Conservation (phyloP, 2,329 filamentous ascomycete genomes). For the Juglanconis oblonga region DNA sequence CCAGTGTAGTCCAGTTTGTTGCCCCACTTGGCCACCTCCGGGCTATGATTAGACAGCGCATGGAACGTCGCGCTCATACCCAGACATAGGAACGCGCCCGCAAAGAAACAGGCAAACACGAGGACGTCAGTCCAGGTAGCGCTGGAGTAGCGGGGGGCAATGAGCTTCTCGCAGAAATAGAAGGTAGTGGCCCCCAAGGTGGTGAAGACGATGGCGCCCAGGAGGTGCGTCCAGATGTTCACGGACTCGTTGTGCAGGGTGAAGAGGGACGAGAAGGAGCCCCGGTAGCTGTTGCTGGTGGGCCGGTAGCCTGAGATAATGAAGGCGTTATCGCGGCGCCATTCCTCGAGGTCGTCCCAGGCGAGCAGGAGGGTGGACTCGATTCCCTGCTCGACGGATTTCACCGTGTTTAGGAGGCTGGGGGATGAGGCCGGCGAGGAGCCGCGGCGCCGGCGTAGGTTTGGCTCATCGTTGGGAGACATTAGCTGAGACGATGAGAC, state of each 20-base stretch:
- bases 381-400: slow-evolving; percentile 37
- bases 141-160: slow-evolving; percentile 64
- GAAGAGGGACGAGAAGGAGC: slow-evolving; percentile 45
- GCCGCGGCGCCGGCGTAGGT: slow-evolving; percentile 10
- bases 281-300: slow-evolving; percentile 44
- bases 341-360: slow-evolving; percentile 57
- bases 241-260: slow-evolving; percentile 59
- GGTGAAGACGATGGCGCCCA: slow-evolving; percentile 63
- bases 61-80: slow-evolving; percentile 86
- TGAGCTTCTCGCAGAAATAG: slow-evolving; percentile 47
- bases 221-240: slow-evolving; percentile 60
- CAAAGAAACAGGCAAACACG: slow-evolving; percentile 77
- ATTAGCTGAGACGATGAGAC: not conserved
- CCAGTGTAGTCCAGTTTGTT: slow-evolving; percentile 95
- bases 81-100: slow-evolving; percentile 68
- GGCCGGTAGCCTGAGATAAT: slow-evolving; percentile 54
- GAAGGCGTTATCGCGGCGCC: slow-evolving; percentile 59
- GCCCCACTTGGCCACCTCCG: slow-evolving; percentile 72
- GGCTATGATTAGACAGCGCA: slow-evolving; percentile 80
- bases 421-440: slow-evolving; percentile 12
- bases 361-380: slow-evolving; percentile 42
- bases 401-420: slow-evolving; percentile 24
- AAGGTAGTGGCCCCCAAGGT: slow-evolving; percentile 35
- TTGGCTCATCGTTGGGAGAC: not conserved
- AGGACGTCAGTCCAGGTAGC: slow-evolving; percentile 63